These are phyloP conservation scores for Cyclocybe aegerita DNA, from an alignment of 768 basidiomycete species.

Conservation along the genomic window DNA sequence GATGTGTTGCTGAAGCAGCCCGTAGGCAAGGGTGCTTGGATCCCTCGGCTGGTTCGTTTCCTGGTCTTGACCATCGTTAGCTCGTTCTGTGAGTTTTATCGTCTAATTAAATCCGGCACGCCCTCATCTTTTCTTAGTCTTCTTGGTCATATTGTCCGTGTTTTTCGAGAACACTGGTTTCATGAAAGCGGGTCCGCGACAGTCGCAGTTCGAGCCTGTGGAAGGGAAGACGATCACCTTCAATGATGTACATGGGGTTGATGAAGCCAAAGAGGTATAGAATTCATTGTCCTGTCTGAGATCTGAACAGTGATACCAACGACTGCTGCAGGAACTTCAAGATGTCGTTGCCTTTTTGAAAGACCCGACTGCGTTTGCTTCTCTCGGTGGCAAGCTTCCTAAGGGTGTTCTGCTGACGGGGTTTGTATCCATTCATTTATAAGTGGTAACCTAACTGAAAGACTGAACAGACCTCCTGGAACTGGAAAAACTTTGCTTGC, in stretches of 20 bases:
- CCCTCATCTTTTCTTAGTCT: slow-evolving; percentile 40
- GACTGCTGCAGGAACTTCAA: slow-evolving; percentile 68
- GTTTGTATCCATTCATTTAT: slow-evolving; percentile 23
- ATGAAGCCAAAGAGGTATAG: slow-evolving; percentile 89
- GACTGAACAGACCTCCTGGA: slow-evolving; percentile 61
- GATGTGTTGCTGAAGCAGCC: slow-evolving; percentile 4
- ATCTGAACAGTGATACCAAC: not conserved
- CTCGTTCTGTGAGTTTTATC: slow-evolving; percentile 60
- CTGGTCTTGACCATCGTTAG: slow-evolving; percentile 52
- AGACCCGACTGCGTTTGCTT: slow-evolving; percentile 87
- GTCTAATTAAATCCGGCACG: not conserved
- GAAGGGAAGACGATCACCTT: slow-evolving; percentile 86
- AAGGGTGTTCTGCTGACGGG: slow-evolving; percentile 94
- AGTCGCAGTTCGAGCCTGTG: slow-evolving; percentile 79
- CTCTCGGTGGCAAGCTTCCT: slow-evolving; percentile 90
- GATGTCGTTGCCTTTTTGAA: slow-evolving; percentile 95
- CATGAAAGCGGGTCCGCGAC: slow-evolving; percentile 82
- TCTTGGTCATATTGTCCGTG: slow-evolving; percentile 84
- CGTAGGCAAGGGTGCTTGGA: slow-evolving; percentile 67
- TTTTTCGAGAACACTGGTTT: slow-evolving; percentile 92
- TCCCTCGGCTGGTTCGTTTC: slow-evolving; percentile 63
- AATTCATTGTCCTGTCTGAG: not conserved
- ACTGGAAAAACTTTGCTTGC: slow-evolving; percentile 99
- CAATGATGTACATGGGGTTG: slow-evolving; percentile 94
- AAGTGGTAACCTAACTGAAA: slow-evolving; percentile 6